Evolutionary conservation across 441 rosid genomes (phyloP).

Genomic region (Euphorbia celastroides): DNA sequence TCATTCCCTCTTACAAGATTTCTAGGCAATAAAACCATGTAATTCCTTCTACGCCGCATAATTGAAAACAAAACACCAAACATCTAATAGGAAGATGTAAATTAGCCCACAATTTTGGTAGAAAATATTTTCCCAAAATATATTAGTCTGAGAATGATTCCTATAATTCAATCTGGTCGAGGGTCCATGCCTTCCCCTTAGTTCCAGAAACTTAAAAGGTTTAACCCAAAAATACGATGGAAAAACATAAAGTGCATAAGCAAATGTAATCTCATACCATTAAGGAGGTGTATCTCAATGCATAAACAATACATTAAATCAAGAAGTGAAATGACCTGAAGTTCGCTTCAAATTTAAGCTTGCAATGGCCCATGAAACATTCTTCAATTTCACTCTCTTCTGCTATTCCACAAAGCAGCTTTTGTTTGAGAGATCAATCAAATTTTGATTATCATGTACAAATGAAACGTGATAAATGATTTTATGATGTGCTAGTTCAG

Average conservation of each 20-base stretch:
- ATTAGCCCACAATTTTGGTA: no score
- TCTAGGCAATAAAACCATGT: not conserved
- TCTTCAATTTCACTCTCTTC: slow-evolving; percentile 68
- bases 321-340: slow-evolving; percentile 52
- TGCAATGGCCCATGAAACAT: slow-evolving; percentile 86
- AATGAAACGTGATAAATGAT: not conserved
- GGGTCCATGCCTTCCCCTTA: not conserved
- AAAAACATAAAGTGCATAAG: not conserved
- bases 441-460: slow-evolving; percentile 5
- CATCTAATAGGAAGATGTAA: no score
- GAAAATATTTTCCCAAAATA: not conserved
- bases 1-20: not conserved
- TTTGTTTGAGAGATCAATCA: slow-evolving; percentile 21
- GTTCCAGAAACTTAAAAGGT: not conserved
- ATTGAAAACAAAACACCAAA: not conserved
- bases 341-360: slow-evolving; percentile 61
- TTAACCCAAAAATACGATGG: not conserved
- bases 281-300: not conserved
- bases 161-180: not conserved
- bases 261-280: not conserved
- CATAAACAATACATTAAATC: not conserved
- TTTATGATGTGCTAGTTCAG: not conserved
- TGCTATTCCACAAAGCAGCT: slow-evolving; percentile 42
- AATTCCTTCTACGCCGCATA: not conserved
- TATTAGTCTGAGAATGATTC: not conserved